Base-by-base conservation (phyloP, 176 grass and related monocot species). In the Dactylis glomerata region DNA sequence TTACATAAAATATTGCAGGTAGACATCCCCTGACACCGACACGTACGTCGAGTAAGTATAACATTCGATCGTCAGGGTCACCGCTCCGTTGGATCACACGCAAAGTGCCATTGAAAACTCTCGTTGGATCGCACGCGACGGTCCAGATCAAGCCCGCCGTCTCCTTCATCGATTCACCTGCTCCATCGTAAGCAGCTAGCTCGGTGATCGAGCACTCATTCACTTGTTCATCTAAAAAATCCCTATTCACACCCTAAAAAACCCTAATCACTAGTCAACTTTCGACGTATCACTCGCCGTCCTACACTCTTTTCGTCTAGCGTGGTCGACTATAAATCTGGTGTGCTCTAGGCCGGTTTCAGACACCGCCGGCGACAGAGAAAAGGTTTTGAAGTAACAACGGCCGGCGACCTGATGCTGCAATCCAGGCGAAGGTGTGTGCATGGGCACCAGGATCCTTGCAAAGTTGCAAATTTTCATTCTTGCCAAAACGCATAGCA, bases 361-460 rank as follows among this genome's bases (percentile, higher is more conserved):
- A 8, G 32, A 22, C 76, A 61, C 45, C 4, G n/a, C 5, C 6
- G 13, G 31, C 24, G 47, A 49, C 49, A 16, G 17, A 1, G 49
- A 52, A 52, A 40, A 23, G 32, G 73, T 4, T 19, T 19, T 3
- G 10, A 10, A 14, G 6, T 12, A 55, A 9, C 16, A 67, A 31
- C 17, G 28, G 3, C 34, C 16, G 7, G 55, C 42, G 19, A 51
- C 45, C 47, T 44, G 52, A 89, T 86, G 88, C 78, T 62, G 78
- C 88, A 71, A 8, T 82, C 88, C 71, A 70, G 71, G 71, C 30
- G 61, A 14, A 89, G 88, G 88, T 89, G 55, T 27, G 34, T 36
- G 5, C 5, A 5, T 36, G 61, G 62, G 73, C 81, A 45, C 19
- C 37, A 44, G 37, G 57, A 54, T 76, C 40, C 47, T 17, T 19